These are phyloP conservation scores for Exserohilum rostratum DNA, from an alignment of 2,329 filamentous ascomycete species.

Conservation along the genomic window DNA sequence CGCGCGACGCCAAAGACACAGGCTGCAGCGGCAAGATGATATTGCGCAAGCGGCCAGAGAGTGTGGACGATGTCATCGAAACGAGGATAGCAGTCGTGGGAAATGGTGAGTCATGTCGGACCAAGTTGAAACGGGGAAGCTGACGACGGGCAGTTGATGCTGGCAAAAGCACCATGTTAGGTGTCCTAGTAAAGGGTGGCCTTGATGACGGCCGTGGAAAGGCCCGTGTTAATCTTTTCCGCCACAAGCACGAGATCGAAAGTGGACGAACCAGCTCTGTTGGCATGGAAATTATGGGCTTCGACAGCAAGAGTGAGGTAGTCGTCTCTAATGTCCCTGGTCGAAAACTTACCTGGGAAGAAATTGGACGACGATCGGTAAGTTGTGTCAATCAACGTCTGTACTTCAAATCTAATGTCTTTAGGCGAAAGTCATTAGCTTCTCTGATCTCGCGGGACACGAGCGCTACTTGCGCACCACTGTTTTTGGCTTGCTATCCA, in stretches of 20 bases:
- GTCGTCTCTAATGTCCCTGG: constrained; percentile 82
- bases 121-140: not conserved
- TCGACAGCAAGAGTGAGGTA: constrained; percentile 84
- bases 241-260: constrained; percentile 98
- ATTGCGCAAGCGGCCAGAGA: constrained; percentile 74
- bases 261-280: constrained; percentile 94
- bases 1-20: constrained; percentile 69
- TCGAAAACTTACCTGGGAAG: constrained; percentile 91
- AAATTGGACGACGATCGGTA: constrained; percentile 88
- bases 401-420: constrained; percentile 14
- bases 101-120: constrained; percentile 67
- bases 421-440: constrained; percentile 88
- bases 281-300: constrained; percentile 97
- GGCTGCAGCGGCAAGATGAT: constrained; percentile 85
- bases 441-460: constrained; percentile 93
- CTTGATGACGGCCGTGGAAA: constrained; percentile 94
- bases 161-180: constrained; percentile 94
- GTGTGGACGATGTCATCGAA: constrained; percentile 88
- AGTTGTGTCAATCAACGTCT: constrained; percentile 3
- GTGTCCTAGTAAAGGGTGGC: constrained; percentile 92
- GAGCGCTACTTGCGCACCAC: constrained; percentile 95
- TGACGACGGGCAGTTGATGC: constrained; percentile 71
- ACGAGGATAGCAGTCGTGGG: constrained; percentile 95
- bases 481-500: constrained; percentile 91
- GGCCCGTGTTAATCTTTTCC: constrained; percentile 92